A percentile compares a stretch with the other conserved stretches of the same genome.
phyloP scores from a whole-genome alignment of 2,329 filamentous ascomycete species.

The Cladosporium colombiae region DNA sequence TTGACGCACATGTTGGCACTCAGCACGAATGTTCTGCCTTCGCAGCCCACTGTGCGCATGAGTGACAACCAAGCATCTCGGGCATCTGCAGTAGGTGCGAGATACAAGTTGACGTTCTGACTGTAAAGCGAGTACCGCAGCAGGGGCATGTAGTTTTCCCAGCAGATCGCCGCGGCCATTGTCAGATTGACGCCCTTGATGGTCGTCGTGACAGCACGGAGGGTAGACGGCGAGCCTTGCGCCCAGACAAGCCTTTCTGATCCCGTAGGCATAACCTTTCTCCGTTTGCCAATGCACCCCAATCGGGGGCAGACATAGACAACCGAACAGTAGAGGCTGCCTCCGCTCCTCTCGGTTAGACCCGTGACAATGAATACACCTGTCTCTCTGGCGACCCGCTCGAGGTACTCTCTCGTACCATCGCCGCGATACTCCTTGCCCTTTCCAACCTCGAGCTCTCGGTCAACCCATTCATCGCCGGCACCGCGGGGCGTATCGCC shows the following conservation, averaged over 20 bases:
- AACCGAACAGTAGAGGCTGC: slow-evolving; percentile 79
- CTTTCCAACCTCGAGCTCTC: slow-evolving; percentile 56
- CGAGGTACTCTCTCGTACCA: slow-evolving; percentile 77
- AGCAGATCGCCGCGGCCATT: slow-evolving; percentile 86
- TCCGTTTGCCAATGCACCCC: slow-evolving; percentile 78
- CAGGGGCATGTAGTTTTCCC: slow-evolving; percentile 96
- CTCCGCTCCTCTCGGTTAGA: slow-evolving; percentile 75
- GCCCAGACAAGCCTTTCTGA: slow-evolving; percentile 85
- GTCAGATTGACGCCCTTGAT: slow-evolving; percentile 80
- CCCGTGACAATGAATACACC: slow-evolving; percentile 82
- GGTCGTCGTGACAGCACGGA: slow-evolving; percentile 74
- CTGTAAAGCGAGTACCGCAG: slow-evolving; percentile 80
- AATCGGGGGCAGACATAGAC: slow-evolving; percentile 76
- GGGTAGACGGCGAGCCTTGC: slow-evolving; percentile 75
- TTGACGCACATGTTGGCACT: slow-evolving; percentile 81
- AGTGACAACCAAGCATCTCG: slow-evolving; percentile 79
- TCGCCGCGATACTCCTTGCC: slow-evolving; percentile 60
- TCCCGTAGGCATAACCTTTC: slow-evolving; percentile 92
- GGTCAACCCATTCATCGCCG: slow-evolving; percentile 70
- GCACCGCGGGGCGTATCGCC: slow-evolving; percentile 75
- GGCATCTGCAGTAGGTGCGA: slow-evolving; percentile 85
- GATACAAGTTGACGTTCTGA: slow-evolving; percentile 88
- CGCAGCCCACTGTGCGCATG: slow-evolving; percentile 78
- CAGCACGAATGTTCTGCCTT: slow-evolving; percentile 83
- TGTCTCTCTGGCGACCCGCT: slow-evolving; percentile 72